These are phyloP conservation scores for Polychaeton citri DNA, from an alignment of 2,329 filamentous ascomycete species.

Conservation along the genomic window DNA sequence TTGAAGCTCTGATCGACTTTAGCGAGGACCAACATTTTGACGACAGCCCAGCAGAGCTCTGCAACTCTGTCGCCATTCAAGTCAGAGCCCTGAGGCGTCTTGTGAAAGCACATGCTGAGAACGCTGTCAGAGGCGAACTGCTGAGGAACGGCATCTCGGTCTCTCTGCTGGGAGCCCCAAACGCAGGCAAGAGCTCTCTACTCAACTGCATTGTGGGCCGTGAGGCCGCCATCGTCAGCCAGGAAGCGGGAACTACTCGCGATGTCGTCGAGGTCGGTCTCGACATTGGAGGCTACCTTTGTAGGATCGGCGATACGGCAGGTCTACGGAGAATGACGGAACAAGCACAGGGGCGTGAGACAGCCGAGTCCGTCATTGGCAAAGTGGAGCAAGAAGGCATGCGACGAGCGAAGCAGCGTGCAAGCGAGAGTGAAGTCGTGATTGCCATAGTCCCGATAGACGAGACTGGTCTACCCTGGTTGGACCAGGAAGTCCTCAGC, in stretches of 20 bases:
- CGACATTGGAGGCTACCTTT: constrained; percentile 80
- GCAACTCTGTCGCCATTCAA: constrained; percentile 54
- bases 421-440: constrained; percentile 71
- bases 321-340: constrained; percentile 51
- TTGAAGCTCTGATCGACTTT: constrained; percentile 95
- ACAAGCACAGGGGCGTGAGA: constrained; percentile 8
- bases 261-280: constrained; percentile 88
- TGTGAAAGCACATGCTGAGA: constrained; percentile 58
- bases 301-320: constrained; percentile 90
- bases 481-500: constrained; percentile 43
- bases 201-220: constrained; percentile 82
- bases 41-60: constrained; percentile 61
- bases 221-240: constrained; percentile 89
- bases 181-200: constrained; percentile 87
- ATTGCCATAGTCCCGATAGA: constrained; percentile 62
- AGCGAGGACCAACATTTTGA: constrained; percentile 96
- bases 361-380: constrained; percentile 40
- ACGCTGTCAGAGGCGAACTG: constrained; percentile 70
- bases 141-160: constrained; percentile 74
- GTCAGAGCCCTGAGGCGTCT: constrained; percentile 47
- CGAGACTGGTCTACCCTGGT: constrained; percentile 14
- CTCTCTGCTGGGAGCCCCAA: constrained; percentile 79
- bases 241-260: constrained; percentile 82
- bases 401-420: constrained; percentile 66
- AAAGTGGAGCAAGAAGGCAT: constrained; percentile 82